Conservation (phyloP, 805 yeast genomes). For the Babjeviella inositovora region DNA sequence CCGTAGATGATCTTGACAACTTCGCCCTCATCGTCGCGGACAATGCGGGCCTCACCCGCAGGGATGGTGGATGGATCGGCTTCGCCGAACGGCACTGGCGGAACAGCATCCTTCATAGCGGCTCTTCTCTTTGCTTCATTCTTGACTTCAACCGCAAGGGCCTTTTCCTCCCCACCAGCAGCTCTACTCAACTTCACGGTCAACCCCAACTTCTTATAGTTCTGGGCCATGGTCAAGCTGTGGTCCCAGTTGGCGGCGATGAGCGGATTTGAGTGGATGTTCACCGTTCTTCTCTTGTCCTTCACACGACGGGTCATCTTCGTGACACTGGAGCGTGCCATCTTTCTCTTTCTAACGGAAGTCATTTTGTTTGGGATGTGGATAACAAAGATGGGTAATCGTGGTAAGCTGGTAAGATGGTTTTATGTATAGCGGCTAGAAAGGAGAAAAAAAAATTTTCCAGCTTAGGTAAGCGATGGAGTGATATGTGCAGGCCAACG, state of each 20-base stretch:
- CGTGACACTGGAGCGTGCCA: conserved; percentile 52
- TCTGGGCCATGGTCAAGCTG: conserved; percentile 65
- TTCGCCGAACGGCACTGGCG: conserved; percentile 16
- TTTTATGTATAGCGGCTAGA: too few species aligned
- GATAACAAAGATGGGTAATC: not conserved
- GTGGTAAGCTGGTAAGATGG: not conserved
- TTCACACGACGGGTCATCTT: conserved; percentile 59
- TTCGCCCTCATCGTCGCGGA: conserved; percentile 54
- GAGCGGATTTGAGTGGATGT: conserved; percentile 59
- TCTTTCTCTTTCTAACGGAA: conserved; percentile 76
- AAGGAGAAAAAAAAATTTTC: too few species aligned
- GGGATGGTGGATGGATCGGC: conserved; percentile 48
- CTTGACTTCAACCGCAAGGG: conserved; percentile 20
- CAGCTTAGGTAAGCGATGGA: too few species aligned
- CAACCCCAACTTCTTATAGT: conserved; percentile 73
- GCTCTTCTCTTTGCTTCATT: conserved; percentile 12
- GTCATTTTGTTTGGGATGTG: conserved; percentile 31
- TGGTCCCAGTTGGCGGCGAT: conserved; percentile 88
- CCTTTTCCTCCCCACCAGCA: conserved; percentile 73
- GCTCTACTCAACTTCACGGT: conserved; percentile 44
- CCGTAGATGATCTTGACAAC: conserved; percentile 60
- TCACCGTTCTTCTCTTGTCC: conserved; percentile 53
- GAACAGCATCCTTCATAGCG: conserved; percentile 11
- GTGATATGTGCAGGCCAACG: too few species aligned
- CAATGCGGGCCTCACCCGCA: conserved; percentile 64